Base-by-base conservation (phyloP, 495 filamentous ascomycete species). In the Cercophora newfieldiana region DNA sequence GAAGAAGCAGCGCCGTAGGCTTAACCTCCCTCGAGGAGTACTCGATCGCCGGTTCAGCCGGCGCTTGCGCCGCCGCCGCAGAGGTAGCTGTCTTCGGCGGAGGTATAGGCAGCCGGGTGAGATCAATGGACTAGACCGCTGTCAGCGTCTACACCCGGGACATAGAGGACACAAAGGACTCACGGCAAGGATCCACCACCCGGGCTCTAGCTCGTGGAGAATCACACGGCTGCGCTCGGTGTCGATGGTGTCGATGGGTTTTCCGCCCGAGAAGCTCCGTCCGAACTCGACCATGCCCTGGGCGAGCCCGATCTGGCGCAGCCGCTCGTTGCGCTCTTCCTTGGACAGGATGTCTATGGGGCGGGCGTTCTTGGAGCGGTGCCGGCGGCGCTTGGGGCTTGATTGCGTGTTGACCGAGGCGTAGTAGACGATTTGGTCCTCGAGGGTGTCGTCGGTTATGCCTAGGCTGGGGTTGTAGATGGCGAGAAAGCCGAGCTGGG, bases 251-350 rank as follows among this genome's bases (percentile, higher is more conserved):
- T 96, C 91, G 18, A 98, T 81, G 18, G 91, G 74, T 65, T 88
- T 81, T 31, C 87, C 91, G 65, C 85, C 83, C 6, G 93, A 91
- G 74, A 98, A 98, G 67, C 88, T 90, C 68, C 89, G 91, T 67
- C 91, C 90, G 79, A 99, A 98, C 76, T 90, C 90, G 64, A 97
- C 92, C 87, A 98, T 97, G 61, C 93, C 95, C 81, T 99, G 95
- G 59, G 95, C 96, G 68, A 99, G 85, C n/a, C 95, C 95, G 75
- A 99, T 91, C 79, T 96, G 92, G 66, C 96, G 86, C 71, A 98
- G 77, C 67, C 85, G 89, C 79, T 94, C 89, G 74, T 98, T 96
- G 65, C 83, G 85, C 59, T 90, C 83, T 69, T 91, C 86, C 48
- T 83, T 83, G 19, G 78, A 78, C 4, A 83, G 66, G 50, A 72